Conservation (phyloP, 1,284 basidiomycete species). For the Cystobasidium slooffiae region DNA sequence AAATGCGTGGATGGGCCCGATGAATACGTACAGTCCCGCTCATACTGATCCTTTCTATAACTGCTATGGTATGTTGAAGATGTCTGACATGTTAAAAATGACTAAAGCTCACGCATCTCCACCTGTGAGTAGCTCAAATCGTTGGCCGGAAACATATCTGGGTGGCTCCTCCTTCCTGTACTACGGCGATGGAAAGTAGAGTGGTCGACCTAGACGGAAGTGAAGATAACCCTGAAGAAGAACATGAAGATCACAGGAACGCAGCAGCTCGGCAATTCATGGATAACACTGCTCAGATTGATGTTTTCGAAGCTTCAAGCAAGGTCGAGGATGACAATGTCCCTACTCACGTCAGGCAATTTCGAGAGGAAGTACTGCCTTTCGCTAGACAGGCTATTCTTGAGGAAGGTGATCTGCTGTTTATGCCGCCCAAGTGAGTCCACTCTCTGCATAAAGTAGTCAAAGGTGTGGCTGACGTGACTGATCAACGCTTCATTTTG, state of each 20-base stretch:
- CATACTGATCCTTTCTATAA: conserved; percentile 97
- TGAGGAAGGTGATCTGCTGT: conserved; percentile 78
- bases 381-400: conserved; percentile 70
- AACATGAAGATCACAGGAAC: conserved; percentile 60
- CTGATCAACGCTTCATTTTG: neutral
- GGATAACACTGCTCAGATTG: conserved; percentile 59
- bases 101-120: neutral
- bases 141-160: conserved; percentile 89
- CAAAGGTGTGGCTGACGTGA: neutral
- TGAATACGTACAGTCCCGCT: conserved; percentile 76
- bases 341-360: conserved; percentile 55
- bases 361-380: conserved; percentile 67
- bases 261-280: conserved; percentile 63
- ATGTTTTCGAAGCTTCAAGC: conserved; percentile 54
- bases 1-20: conserved; percentile 88
- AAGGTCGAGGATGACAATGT: neutral
- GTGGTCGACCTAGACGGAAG: conserved; percentile 56
- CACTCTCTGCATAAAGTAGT: neutral
- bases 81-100: neutral
- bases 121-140: conserved; percentile 69
- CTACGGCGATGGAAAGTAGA: conserved; percentile 62
- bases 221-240: conserved; percentile 45
- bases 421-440: conserved; percentile 77
- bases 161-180: conserved; percentile 74
- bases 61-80: conserved; percentile 69